Conservation (phyloP, 768 basidiomycete genomes). For the Asterophora lycoperdoides region DNA sequence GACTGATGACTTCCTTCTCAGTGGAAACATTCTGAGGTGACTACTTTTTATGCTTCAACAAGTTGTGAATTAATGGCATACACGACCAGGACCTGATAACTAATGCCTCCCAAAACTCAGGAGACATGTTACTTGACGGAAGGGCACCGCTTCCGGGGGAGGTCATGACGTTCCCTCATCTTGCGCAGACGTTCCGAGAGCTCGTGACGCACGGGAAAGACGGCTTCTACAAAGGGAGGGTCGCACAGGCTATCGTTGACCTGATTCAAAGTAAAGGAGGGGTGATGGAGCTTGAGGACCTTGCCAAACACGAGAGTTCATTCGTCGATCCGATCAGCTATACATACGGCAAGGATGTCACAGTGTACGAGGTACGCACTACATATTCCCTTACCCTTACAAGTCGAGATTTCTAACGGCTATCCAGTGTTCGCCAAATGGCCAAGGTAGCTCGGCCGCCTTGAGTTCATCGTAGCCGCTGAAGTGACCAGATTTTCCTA, state of each 20-base stretch:
- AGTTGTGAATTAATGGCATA: no score
- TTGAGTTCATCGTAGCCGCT: no score
- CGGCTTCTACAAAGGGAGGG: conserved; percentile 90
- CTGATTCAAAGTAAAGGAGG: conserved; percentile 84
- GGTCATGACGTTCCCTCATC: conserved; percentile 72
- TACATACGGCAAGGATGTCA: conserved; percentile 80
- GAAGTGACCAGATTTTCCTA: no score
- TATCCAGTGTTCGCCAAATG: conserved; percentile 87
- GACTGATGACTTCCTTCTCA: conserved; percentile 22
- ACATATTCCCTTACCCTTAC: not conserved
- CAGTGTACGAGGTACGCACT: conserved; percentile 74
- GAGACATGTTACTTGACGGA: conserved; percentile 84
- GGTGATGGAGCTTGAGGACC: conserved; percentile 88
- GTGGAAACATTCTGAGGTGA: conserved; percentile 59
- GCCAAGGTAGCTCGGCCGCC: conserved; percentile 76
- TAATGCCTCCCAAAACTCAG: conserved; percentile 78
- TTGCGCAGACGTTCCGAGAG: conserved; percentile 80
- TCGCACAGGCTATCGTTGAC: conserved; percentile 87
- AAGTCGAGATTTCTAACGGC: no score
- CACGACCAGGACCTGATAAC: conserved; percentile 56
- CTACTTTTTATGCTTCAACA: no score
- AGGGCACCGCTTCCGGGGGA: conserved; percentile 84
- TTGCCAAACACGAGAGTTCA: conserved; percentile 71
- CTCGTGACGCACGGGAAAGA: conserved; percentile 80
- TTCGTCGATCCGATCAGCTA: conserved; percentile 91